Percentiles rank a stretch among this genome's conserved stretches.
Conservation (phyloP, 345 rosid genomes). For the Physaria fendleri region DNA sequence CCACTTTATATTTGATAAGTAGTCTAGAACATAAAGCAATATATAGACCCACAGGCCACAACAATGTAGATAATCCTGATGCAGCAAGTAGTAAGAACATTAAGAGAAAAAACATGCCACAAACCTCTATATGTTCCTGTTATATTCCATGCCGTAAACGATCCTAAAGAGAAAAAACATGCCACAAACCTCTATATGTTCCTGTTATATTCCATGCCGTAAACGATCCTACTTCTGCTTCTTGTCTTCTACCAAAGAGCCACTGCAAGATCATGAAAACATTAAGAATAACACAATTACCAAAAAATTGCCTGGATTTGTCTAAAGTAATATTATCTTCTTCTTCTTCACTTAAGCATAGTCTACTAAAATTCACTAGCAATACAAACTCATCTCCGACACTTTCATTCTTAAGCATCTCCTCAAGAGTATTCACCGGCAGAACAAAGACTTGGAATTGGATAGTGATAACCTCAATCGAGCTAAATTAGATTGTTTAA, state of each 20-base stretch:
- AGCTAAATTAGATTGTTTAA: not conserved
- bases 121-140: constrained; percentile 97
- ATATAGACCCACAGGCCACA: not conserved
- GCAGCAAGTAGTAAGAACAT: not conserved
- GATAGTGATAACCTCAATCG: not conserved
- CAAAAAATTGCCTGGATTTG: not conserved
- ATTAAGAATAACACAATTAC: not conserved
- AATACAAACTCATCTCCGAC: not conserved
- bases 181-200: constrained; percentile 84
- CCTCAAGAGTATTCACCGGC: not conserved
- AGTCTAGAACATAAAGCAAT: not conserved
- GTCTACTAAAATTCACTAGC: not conserved
- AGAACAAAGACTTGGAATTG: not conserved
- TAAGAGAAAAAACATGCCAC: constrained; percentile 24
- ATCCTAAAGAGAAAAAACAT: constrained; percentile 35
- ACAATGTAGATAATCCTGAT: not conserved
- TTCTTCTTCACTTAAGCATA: not conserved
- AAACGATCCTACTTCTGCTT: constrained; percentile 55
- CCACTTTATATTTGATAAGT: not conserved
- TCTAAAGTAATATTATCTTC: not conserved
- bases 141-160: constrained; percentile 83
- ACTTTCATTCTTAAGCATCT: not conserved
- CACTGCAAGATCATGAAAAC: constrained; percentile 44
- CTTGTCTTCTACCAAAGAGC: constrained; percentile 67
- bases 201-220: constrained; percentile 95